A percentile compares a stretch with the other conserved stretches of the same genome.
Evolutionary conservation across 2,329 filamentous ascomycete genomes (phyloP).

Genomic region (Talaromyces sp.): DNA sequence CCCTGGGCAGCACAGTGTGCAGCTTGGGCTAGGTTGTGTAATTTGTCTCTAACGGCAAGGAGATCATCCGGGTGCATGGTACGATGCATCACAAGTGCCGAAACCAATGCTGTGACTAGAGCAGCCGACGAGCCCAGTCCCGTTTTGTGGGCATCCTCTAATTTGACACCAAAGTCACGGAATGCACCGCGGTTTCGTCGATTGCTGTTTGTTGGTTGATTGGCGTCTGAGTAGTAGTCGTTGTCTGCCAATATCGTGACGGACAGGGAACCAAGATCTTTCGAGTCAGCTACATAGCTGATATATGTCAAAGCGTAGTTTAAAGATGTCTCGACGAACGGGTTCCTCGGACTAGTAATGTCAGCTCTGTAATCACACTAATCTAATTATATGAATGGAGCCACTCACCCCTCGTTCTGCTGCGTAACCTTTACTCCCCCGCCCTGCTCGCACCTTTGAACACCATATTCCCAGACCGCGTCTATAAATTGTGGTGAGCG

Average conservation of each 20-base stretch:
- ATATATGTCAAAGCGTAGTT: conserved; percentile 83
- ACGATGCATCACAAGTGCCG: conserved; percentile 43
- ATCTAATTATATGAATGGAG: neutral
- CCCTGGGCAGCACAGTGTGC: conserved; percentile 95
- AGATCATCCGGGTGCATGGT: conserved; percentile 43
- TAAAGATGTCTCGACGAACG: conserved; percentile 89
- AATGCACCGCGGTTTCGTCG: conserved; percentile 56
- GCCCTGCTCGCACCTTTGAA: conserved; percentile 64
- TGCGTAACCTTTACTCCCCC: conserved; percentile 82
- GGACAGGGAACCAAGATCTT: conserved; percentile 63
- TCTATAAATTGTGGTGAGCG: conserved; percentile 86
- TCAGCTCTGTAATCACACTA: no score
- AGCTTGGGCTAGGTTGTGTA: conserved; percentile 92
- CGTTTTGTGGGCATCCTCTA: conserved; percentile 85
- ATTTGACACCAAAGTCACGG: conserved; percentile 70
- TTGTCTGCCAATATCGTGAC: conserved; percentile 91
- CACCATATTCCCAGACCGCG: conserved; percentile 84
- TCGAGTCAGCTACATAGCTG: conserved; percentile 47
- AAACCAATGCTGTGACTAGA: conserved; percentile 80
- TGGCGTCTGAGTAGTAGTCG: conserved; percentile 85
- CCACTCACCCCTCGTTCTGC: conserved; percentile 38
- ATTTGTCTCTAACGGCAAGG: conserved; percentile 54
- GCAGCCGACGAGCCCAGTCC: conserved; percentile 93
- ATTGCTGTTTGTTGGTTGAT: conserved; percentile 37
- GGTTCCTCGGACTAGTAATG: conserved; percentile 59